A percentile compares a stretch with the other conserved stretches of the same genome.
These are phyloP conservation scores for Jacaranda mimosifolia DNA, from an alignment of 257 asterid genomes.

Conservation along the genomic window DNA sequence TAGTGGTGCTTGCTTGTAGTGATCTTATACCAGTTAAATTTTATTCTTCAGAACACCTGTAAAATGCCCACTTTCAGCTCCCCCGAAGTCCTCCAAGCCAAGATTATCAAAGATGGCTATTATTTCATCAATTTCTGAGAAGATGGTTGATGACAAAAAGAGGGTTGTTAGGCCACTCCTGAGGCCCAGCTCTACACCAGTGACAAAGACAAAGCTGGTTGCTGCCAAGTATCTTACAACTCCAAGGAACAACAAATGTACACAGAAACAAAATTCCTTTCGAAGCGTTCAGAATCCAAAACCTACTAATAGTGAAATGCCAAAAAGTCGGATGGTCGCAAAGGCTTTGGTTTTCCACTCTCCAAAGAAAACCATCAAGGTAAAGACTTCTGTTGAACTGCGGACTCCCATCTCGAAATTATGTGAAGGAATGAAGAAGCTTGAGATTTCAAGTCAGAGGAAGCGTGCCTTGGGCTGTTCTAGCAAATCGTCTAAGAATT, in stretches of 20 bases:
- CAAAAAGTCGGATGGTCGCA: slow-evolving; percentile 53
- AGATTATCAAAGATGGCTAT: slow-evolving; percentile 64
- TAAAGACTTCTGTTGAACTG: slow-evolving; percentile 65
- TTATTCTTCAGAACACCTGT: slow-evolving; percentile 55
- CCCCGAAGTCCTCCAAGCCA: slow-evolving; percentile 79
- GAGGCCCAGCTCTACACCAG: slow-evolving; percentile 64
- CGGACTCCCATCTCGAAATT: slow-evolving; percentile 66
- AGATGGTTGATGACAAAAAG: slow-evolving; percentile 50
- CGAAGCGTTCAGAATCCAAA: slow-evolving; percentile 78
- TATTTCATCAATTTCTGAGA: slow-evolving; percentile 65
- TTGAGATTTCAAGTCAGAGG: slow-evolving; percentile 73
- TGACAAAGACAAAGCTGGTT: slow-evolving; percentile 68
- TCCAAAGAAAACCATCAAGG: slow-evolving; percentile 64
- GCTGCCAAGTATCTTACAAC: slow-evolving; percentile 95
- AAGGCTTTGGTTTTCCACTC: slow-evolving; percentile 80
- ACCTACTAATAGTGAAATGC: slow-evolving; percentile 49
- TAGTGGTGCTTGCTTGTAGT: slow-evolving; percentile 2
- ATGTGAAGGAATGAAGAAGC: slow-evolving; percentile 73
- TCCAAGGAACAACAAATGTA: slow-evolving; percentile 72
- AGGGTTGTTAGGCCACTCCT: slow-evolving; percentile 46
- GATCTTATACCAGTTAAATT: slow-evolving; percentile 5
- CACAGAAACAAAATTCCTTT: slow-evolving; percentile 52
- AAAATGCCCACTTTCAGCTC: slow-evolving; percentile 91
- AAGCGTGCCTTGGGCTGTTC: slow-evolving; percentile 52
- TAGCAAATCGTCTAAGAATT: slow-evolving; percentile 47